Percentiles rank a stretch among this genome's conserved stretches.
phyloP scores from a whole-genome alignment of 768 basidiomycete genomes.

The Phaffia tasmanica region DNA sequence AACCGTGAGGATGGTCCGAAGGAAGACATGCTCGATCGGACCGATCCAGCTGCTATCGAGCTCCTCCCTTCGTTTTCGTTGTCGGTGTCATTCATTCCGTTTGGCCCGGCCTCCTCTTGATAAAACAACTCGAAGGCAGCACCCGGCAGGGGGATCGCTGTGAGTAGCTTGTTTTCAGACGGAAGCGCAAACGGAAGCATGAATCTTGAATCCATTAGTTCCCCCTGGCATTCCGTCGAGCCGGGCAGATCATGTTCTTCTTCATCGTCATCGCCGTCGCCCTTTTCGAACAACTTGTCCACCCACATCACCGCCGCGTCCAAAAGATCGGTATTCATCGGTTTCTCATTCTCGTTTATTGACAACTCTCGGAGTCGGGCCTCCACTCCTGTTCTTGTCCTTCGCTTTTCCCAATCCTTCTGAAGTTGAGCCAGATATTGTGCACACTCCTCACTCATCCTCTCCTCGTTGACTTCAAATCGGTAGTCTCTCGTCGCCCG shows the following conservation, averaged over 20 bases:
- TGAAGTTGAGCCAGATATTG: constrained; percentile 91
- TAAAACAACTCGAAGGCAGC: constrained; percentile 31
- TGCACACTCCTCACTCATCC: constrained; percentile 88
- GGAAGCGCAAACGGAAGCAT: constrained; percentile 86
- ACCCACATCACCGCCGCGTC: not conserved
- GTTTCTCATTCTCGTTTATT: constrained; percentile 12
- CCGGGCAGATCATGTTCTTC: constrained; percentile 65
- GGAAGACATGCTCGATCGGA: constrained; percentile 21
- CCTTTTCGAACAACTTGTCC: constrained; percentile 8
- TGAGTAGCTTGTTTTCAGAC: constrained; percentile 56
- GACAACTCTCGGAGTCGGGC: constrained; percentile 68
- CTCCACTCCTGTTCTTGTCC: constrained; percentile 75
- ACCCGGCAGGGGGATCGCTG: constrained; percentile 42
- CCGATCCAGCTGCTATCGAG: constrained; percentile 21
- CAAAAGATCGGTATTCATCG: not conserved
- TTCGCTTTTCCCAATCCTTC: constrained; percentile 91
- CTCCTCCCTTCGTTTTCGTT: not conserved
- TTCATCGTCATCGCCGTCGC: constrained; percentile 47
- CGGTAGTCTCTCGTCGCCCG: constrained; percentile 71
- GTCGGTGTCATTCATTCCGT: not conserved
- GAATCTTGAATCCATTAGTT: constrained; percentile 79
- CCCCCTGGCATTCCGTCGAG: constrained; percentile 72
- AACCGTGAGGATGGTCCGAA: constrained; percentile 31
- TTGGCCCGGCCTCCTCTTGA: constrained; percentile 26
- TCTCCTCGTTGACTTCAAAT: constrained; percentile 85